phyloP scores from a whole-genome alignment of 139 green algal species.

The Micractinium conductrix region DNA sequence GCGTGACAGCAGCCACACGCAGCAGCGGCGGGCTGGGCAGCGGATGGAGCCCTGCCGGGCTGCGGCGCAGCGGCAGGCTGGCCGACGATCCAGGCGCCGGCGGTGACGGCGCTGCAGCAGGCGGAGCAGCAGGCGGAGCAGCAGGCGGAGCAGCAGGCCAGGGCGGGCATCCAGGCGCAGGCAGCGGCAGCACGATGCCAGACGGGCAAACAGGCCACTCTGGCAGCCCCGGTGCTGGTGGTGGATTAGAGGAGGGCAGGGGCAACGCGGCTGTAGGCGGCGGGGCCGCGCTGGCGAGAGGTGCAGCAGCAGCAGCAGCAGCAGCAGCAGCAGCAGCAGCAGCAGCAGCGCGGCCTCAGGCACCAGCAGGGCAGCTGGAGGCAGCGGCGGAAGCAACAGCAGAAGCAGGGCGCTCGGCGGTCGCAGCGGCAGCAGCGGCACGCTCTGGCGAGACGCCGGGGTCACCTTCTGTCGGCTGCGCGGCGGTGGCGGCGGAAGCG shows the following conservation, averaged over 20 bases:
- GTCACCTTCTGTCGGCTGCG: too few species aligned
- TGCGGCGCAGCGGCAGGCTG: conserved; percentile 8
- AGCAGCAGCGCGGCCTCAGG: not conserved
- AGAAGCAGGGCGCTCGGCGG: not conserved
- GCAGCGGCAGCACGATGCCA: too few species aligned
- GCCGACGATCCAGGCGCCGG: not conserved
- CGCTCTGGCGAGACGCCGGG: too few species aligned
- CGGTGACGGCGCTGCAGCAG: not conserved
- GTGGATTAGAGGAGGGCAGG: too few species aligned
- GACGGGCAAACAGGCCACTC: too few species aligned
- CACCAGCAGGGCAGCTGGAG: not conserved
- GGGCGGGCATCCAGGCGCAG: too few species aligned
- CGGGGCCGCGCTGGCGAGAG: too few species aligned
- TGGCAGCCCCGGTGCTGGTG: too few species aligned
- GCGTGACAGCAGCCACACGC: not conserved
- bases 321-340: not conserved
- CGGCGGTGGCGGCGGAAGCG: not conserved
- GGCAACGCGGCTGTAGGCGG: too few species aligned
- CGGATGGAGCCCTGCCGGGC: not conserved
- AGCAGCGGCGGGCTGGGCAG: conserved; percentile 5
- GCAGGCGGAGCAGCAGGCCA: not conserved
- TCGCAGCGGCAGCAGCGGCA: not conserved
- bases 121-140: not conserved
- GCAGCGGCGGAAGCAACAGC: not conserved
- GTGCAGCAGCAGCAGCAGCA: not conserved